phyloP scores from a whole-genome alignment of 1,139 yeast species.

The Scheffersomyces cryptocercus region DNA sequence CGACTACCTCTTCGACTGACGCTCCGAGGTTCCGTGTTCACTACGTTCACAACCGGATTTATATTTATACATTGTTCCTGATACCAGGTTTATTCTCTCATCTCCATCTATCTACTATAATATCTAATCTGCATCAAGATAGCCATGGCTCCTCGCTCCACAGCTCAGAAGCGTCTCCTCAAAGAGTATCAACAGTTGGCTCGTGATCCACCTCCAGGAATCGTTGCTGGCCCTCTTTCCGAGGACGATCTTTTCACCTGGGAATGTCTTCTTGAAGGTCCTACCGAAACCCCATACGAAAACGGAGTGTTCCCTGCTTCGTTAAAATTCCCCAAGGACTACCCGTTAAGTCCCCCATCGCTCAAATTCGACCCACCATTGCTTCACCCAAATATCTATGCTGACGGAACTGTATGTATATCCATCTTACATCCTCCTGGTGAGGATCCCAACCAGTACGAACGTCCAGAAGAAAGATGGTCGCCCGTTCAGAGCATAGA shows the following conservation, averaged over 20 bases:
- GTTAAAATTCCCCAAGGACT: slow-evolving; percentile 82
- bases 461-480: slow-evolving; percentile 95
- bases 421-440: slow-evolving; percentile 96
- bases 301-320: slow-evolving; percentile 90
- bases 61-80: no score
- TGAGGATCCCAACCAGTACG: slow-evolving; percentile 95
- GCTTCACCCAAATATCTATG: slow-evolving; percentile 89
- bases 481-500: slow-evolving; percentile 97
- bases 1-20: no score
- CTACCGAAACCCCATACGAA: slow-evolving; percentile 90
- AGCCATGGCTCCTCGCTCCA: slow-evolving; percentile 51
- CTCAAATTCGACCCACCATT: slow-evolving; percentile 83
- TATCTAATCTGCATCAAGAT: not conserved
- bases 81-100: no score
- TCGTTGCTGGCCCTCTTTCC: slow-evolving; percentile 84
- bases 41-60: no score
- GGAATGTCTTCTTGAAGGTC: slow-evolving; percentile 94
- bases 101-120: not conserved
- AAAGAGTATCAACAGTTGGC: slow-evolving; percentile 87
- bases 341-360: slow-evolving; percentile 89
- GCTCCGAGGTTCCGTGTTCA: no score
- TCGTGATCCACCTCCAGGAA: slow-evolving; percentile 91
- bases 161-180: slow-evolving; percentile 83
- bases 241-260: slow-evolving; percentile 84
- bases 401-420: slow-evolving; percentile 94